Evolutionary conservation across 2,329 filamentous ascomycete genomes (phyloP).

Genomic region (Neopestalotiopsis sp.): DNA sequence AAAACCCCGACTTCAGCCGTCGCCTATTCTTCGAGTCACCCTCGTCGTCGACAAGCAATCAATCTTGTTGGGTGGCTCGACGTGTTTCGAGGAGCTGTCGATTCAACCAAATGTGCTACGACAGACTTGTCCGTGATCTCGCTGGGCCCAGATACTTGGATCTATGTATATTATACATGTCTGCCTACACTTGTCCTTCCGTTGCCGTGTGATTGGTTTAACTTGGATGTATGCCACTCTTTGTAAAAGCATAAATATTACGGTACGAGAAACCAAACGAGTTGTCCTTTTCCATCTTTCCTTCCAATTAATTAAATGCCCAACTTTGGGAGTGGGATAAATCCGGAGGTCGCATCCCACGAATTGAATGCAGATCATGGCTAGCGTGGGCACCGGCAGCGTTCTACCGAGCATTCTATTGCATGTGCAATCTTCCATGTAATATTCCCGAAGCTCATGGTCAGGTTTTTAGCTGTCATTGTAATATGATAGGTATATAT

Average conservation of each 20-base stretch:
- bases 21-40: no score
- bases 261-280: neutral
- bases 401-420: conserved; percentile 14
- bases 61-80: neutral
- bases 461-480: neutral
- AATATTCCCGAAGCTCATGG: neutral
- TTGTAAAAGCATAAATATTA: no score
- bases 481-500: neutral
- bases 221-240: no score
- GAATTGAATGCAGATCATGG: conserved; percentile 10
- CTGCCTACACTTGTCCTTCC: no score
- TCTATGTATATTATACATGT: no score
- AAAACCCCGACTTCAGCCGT: neutral
- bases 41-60: no score
- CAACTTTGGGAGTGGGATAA: neutral
- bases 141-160: neutral
- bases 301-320: neutral
- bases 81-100: neutral
- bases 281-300: neutral
- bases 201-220: no score
- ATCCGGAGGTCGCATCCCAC: conserved; percentile 6
- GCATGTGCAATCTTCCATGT: neutral
- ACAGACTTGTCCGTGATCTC: neutral
- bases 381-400: neutral
- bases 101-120: neutral